Conservation (phyloP, 2,329 filamentous ascomycete species). For the Metarhizium sp. region DNA sequence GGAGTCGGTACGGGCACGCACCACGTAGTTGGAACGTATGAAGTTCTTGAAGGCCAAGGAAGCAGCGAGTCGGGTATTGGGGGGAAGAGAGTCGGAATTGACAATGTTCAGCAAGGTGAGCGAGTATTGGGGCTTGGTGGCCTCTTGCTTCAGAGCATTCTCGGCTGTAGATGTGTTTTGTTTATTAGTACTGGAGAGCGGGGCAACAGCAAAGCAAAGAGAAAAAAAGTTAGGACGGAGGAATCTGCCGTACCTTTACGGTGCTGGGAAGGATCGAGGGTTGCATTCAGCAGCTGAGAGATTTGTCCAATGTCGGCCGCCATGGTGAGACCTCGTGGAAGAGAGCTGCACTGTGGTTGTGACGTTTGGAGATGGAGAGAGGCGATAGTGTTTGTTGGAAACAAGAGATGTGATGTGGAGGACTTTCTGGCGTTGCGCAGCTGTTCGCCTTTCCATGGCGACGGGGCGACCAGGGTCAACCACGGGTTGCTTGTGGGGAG, state of each 20-base stretch:
- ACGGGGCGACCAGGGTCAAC: neutral
- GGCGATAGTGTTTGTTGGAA: neutral
- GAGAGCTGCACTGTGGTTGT: slow-evolving; percentile 12
- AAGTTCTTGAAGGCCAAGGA: slow-evolving; percentile 98
- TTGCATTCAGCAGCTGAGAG: slow-evolving; percentile 81
- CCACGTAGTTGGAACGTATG: slow-evolving; percentile 85
- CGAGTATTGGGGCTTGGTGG: slow-evolving; percentile 80
- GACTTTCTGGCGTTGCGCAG: slow-evolving; percentile 2
- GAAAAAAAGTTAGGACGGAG: slow-evolving; percentile 3
- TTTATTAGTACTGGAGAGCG: slow-evolving; percentile 26
- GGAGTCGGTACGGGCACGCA: slow-evolving; percentile 28
- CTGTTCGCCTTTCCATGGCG: neutral
- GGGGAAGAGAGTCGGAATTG: slow-evolving; percentile 60
- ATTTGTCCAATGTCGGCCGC: slow-evolving; percentile 50
- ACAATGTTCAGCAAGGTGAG: slow-evolving; percentile 84
- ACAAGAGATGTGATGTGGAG: slow-evolving; percentile 1
- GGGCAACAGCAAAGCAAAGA: slow-evolving; percentile 12
- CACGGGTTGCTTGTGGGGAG: slow-evolving; percentile 1
- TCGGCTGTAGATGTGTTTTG: slow-evolving; percentile 54
- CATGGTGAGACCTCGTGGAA: slow-evolving; percentile 32
- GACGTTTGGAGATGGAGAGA: slow-evolving; percentile 7
- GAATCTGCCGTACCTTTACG: slow-evolving; percentile 62
- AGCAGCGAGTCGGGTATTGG: slow-evolving; percentile 75
- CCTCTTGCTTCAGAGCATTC: slow-evolving; percentile 65
- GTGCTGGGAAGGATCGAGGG: slow-evolving; percentile 77